Conservation (phyloP, 1,284 basidiomycete species). For the Cystobasidiaceae sp. region DNA sequence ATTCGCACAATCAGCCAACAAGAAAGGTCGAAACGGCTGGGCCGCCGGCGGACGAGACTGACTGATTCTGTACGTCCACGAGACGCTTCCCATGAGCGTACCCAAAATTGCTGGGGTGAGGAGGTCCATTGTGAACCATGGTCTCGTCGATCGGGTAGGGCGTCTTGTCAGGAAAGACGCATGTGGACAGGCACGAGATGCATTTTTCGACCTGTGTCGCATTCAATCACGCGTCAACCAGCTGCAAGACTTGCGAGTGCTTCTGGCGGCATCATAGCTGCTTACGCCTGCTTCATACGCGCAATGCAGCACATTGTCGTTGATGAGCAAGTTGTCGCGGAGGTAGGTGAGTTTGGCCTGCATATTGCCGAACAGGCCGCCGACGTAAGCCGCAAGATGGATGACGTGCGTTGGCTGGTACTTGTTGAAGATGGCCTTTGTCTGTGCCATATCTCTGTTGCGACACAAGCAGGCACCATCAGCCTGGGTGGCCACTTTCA, state of each 20-base stretch:
- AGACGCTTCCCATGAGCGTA: constrained; percentile 89
- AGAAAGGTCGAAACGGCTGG: neutral
- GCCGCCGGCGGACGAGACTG: constrained; percentile 40
- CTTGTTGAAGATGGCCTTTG: constrained; percentile 63
- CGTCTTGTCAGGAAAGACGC: constrained; percentile 76
- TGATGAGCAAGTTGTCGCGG: constrained; percentile 82
- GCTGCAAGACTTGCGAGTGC: too few relatives aligned
- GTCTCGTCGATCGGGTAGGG: constrained; percentile 81
- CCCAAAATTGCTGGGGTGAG: constrained; percentile 83
- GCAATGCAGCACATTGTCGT: constrained; percentile 76
- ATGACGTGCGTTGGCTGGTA: constrained; percentile 87
- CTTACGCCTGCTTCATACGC: constrained; percentile 54
- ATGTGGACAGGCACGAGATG: constrained; percentile 79
- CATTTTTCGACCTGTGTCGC: constrained; percentile 59
- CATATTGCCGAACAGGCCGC: constrained; percentile 87
- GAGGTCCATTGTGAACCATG: constrained; percentile 79
- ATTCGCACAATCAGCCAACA: neutral
- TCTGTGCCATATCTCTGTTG: constrained; percentile 35
- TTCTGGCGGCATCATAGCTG: too few relatives aligned
- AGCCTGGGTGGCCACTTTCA: too few relatives aligned
- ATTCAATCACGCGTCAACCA: too few relatives aligned
- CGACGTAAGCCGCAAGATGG: constrained; percentile 62
- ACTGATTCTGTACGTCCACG: constrained; percentile 89
- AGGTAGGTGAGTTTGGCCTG: constrained; percentile 83
- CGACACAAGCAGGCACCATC: too few relatives aligned